Percentiles rank a stretch among this genome's conserved stretches.
phyloP scores from a whole-genome alignment of 2,329 filamentous ascomycete genomes.

The Plenodomus lindquistii region DNA sequence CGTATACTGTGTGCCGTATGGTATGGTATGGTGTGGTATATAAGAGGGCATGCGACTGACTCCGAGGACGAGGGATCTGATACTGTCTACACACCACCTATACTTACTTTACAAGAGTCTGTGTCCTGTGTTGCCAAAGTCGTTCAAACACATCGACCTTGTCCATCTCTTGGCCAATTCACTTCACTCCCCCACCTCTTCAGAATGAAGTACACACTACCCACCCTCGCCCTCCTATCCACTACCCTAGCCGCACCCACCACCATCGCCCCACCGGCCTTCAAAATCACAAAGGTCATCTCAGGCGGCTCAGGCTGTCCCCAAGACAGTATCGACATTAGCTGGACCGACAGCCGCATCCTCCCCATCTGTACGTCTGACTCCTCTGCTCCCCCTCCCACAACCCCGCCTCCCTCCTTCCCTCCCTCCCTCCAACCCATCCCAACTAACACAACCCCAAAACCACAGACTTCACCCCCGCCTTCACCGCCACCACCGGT shows the following conservation, averaged over 20 bases:
- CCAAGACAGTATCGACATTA: conserved; percentile 40
- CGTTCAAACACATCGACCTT: no score
- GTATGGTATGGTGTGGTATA: no score
- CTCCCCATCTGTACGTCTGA: conserved; percentile 38
- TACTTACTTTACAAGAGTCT: no score
- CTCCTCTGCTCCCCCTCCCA: neutral
- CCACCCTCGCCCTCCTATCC: conserved; percentile 27
- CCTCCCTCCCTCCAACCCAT: conserved; percentile 3
- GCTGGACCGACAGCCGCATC: conserved; percentile 34
- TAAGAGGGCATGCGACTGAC: no score
- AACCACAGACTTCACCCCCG: conserved; percentile 34
- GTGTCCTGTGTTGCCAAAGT: no score
- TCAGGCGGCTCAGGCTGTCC: conserved; percentile 42
- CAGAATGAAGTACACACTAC: conserved; percentile 32
- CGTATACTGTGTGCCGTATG: no score
- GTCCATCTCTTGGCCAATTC: no score
- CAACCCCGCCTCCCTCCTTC: neutral
- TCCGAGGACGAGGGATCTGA: no score
- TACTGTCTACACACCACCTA: no score
- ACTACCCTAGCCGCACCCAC: conserved; percentile 19
- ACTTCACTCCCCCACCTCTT: no score
- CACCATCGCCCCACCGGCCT: conserved; percentile 26
- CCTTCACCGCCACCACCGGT: conserved; percentile 40
- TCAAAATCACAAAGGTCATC: conserved; percentile 37
- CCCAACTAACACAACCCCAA: no score